Conservation (phyloP, 1,284 basidiomycete species). For the Heterobasidion occidentale region DNA sequence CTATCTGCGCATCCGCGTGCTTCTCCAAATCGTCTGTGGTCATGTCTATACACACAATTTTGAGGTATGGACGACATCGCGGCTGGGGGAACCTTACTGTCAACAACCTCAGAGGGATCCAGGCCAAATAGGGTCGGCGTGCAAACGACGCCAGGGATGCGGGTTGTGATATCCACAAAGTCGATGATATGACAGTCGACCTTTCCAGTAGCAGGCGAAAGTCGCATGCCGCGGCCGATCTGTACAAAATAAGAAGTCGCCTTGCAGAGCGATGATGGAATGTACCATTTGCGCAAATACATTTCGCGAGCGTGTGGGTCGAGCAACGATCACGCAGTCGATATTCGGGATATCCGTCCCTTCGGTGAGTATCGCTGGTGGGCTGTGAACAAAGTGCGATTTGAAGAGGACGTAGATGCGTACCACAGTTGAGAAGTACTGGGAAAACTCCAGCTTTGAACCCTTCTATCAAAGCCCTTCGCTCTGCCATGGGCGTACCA, state of each 20-base stretch:
- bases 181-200: conserved; percentile 86
- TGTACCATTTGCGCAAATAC: conserved; percentile 89
- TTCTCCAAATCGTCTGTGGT: conserved; percentile 40
- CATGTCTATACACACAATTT: conserved; percentile 33
- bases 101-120: conserved; percentile 61
- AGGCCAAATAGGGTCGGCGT: conserved; percentile 85
- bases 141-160: conserved; percentile 71
- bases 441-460: conserved; percentile 77
- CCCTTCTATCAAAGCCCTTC: conserved; percentile 56
- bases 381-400: not conserved
- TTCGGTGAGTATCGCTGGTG: conserved; percentile 81
- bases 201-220: conserved; percentile 80
- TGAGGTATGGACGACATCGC: conserved; percentile 2
- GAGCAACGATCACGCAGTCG: conserved; percentile 83
- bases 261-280: not conserved
- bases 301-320: conserved; percentile 85
- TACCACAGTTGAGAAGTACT: conserved; percentile 89
- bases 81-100: conserved; percentile 35
- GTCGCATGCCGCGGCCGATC: conserved; percentile 90
- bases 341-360: conserved; percentile 89
- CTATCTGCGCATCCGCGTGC: conserved; percentile 21
- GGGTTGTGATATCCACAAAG: conserved; percentile 74
- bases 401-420: conserved; percentile 10
- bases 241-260: conserved; percentile 18
- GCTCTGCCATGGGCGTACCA: conserved; percentile 58